phyloP scores from a whole-genome alignment of 1,284 basidiomycete species.

The Boletus putidus region DNA sequence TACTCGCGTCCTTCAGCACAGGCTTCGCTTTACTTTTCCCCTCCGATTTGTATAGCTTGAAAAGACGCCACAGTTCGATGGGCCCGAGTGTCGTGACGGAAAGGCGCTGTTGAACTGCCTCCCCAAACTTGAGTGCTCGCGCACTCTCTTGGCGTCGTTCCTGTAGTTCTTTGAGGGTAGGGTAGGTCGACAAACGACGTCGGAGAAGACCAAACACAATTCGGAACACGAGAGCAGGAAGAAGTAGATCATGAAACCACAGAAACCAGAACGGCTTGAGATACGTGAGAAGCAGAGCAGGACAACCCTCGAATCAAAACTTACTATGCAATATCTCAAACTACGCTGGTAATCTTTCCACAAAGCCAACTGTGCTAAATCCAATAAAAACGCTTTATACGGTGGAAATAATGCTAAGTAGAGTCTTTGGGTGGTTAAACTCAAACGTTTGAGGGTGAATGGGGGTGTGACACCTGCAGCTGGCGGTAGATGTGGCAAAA shows the following conservation, averaged over 20 bases:
- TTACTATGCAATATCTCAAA: constrained; percentile 50
- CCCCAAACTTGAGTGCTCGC: constrained; percentile 53
- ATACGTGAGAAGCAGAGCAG: constrained; percentile 14
- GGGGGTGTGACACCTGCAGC: constrained; percentile 40
- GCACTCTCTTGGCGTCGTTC: constrained; percentile 49
- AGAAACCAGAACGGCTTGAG: constrained; percentile 59
- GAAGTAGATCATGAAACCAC: constrained; percentile 60
- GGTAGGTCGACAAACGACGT: constrained; percentile 54
- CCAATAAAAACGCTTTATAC: constrained; percentile 48
- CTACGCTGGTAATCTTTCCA: constrained; percentile 56
- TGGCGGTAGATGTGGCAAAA: constrained; percentile 50
- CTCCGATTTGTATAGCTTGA: constrained; percentile 41
- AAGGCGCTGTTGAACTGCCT: constrained; percentile 50
- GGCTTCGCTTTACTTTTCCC: constrained; percentile 33
- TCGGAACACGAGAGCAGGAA: constrained; percentile 51
- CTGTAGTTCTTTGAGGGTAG: constrained; percentile 54
- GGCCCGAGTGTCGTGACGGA: constrained; percentile 49
- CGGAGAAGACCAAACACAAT: constrained; percentile 51
- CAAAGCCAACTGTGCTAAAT: constrained; percentile 48
- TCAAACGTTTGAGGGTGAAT: constrained; percentile 56
- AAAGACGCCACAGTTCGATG: constrained; percentile 55
- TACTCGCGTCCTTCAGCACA: constrained; percentile 24
- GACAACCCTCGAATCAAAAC: constrained; percentile 28
- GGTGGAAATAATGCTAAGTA: constrained; percentile 54
- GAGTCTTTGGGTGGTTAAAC: constrained; percentile 53